phyloP scores from a whole-genome alignment of 1,284 basidiomycete genomes.

The Schizophyllum amplum region DNA sequence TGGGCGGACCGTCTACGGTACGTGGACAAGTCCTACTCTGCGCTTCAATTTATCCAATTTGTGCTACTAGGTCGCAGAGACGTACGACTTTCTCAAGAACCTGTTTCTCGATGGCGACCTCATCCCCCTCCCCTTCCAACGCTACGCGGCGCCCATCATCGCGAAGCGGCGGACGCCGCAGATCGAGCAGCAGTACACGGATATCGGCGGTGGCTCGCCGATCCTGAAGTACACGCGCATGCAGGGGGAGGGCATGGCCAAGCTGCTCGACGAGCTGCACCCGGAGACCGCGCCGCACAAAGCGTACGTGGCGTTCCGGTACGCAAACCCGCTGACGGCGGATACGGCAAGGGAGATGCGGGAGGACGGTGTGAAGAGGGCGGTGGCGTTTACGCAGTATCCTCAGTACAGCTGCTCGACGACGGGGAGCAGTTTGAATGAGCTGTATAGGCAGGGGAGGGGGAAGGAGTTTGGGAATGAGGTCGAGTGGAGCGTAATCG shows the following conservation, averaged over 20 bases:
- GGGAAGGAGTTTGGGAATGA: slow-evolving; percentile 46
- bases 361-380: slow-evolving; percentile 85
- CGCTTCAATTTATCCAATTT: slow-evolving; percentile 6
- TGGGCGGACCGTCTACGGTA: slow-evolving; percentile 94
- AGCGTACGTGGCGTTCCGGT: slow-evolving; percentile 91
- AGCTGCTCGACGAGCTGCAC: slow-evolving; percentile 87
- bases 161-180: slow-evolving; percentile 88
- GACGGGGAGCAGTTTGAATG: slow-evolving; percentile 94
- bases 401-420: slow-evolving; percentile 99
- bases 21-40: slow-evolving; percentile 19
- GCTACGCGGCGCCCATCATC: slow-evolving; percentile 80
- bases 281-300: slow-evolving; percentile 95
- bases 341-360: slow-evolving; percentile 81
- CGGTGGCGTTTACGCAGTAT: slow-evolving; percentile 97
- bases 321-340: slow-evolving; percentile 86
- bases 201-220: slow-evolving; percentile 97
- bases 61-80: slow-evolving; percentile 64
- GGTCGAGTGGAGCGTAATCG: slow-evolving; percentile 96
- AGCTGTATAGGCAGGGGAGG: slow-evolving; percentile 68
- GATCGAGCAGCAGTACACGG: slow-evolving; percentile 91
- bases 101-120: slow-evolving; percentile 94
- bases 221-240: slow-evolving; percentile 86
- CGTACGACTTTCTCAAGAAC: slow-evolving; percentile 85
- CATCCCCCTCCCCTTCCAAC: slow-evolving; percentile 93
- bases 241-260: slow-evolving; percentile 89